Conservation (phyloP, 2,329 filamentous ascomycete species). For the Ascochyta viciae-villosae region DNA sequence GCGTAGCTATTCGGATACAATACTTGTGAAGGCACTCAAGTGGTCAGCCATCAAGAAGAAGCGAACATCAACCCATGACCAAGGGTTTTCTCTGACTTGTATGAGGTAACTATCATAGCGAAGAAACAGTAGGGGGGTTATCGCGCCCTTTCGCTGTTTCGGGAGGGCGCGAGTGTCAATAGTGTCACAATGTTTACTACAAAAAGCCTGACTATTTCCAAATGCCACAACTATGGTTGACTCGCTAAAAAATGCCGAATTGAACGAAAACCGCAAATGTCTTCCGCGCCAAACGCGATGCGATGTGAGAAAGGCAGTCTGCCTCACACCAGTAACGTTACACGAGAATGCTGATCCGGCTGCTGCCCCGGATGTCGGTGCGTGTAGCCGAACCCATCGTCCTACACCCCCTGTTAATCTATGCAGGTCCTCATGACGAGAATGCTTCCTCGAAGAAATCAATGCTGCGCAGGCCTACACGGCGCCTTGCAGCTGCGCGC, state of each 20-base stretch:
- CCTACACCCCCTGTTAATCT: no score
- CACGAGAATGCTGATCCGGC: background rate
- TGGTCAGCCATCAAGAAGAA: no score
- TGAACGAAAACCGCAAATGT: background rate
- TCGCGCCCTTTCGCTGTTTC: background rate
- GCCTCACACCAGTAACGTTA: background rate
- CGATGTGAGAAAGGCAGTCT: background rate
- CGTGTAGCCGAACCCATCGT: background rate
- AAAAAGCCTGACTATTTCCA: background rate
- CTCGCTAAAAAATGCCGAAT: background rate
- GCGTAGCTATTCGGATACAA: no score
- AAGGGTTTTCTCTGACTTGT: no score
- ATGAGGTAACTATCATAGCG: no score
- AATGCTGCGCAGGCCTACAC: slow-evolving; percentile 68
- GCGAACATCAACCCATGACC: no score
- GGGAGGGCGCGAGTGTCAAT: background rate
- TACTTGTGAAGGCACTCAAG: no score
- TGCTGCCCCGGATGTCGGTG: background rate
- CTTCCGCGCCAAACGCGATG: background rate
- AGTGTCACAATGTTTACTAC: background rate
- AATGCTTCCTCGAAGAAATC: slow-evolving; percentile 81
- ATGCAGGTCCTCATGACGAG: slow-evolving; percentile 45
- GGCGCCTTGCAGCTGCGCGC: slow-evolving; percentile 66
- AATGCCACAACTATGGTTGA: background rate
- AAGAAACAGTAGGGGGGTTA: background rate